phyloP scores from a whole-genome alignment of 1,284 basidiomycete genomes.

The Amylostereum chailletii region DNA sequence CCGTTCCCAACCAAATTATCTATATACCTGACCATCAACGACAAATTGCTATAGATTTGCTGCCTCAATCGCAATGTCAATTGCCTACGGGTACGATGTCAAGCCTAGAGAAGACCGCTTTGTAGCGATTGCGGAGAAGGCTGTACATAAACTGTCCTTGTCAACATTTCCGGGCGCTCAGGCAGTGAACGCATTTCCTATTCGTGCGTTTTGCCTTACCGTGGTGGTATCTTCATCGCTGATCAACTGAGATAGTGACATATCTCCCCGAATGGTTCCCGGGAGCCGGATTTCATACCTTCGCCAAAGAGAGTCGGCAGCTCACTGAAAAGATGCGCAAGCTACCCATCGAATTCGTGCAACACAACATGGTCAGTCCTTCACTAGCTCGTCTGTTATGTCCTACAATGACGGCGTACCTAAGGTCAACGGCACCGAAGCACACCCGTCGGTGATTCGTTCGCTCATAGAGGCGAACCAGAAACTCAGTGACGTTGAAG shows the following conservation, averaged over 20 bases:
- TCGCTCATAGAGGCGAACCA: not conserved
- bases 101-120: not conserved
- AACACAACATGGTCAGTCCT: constrained; percentile 3
- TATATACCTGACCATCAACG: not conserved
- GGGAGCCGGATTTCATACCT: constrained; percentile 5
- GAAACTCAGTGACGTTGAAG: not conserved
- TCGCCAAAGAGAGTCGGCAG: not conserved
- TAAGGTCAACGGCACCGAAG: constrained; percentile 1
- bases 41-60: not conserved
- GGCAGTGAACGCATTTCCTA: not conserved
- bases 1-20: not conserved
- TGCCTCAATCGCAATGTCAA: not conserved
- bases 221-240: not conserved
- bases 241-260: constrained; percentile 2
- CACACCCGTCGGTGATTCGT: constrained; percentile 4
- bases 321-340: not conserved
- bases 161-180: not conserved
- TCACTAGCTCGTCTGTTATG: not conserved
- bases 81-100: not conserved
- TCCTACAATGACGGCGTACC: not conserved
- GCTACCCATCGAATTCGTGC: constrained; percentile 3
- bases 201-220: not conserved
- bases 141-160: not conserved
- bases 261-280: constrained; percentile 8
- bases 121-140: not conserved